Conservation (phyloP, 345 rosid species). For the Pistacia integerrima region DNA sequence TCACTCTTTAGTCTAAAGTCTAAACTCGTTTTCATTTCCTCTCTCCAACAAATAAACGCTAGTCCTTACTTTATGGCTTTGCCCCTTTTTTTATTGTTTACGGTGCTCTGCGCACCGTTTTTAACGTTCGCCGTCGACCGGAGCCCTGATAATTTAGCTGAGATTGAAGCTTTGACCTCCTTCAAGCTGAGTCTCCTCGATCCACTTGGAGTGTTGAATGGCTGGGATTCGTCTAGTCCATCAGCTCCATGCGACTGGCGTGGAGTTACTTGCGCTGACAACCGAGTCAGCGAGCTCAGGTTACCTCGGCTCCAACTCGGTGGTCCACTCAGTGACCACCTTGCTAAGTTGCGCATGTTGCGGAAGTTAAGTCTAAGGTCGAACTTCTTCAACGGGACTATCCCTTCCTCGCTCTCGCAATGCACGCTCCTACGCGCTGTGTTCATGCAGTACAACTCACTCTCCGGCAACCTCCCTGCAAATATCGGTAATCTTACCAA, state of each 20-base stretch:
- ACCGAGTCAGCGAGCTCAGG: constrained; percentile 69
- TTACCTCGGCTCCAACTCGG: constrained; percentile 77
- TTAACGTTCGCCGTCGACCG: constrained; percentile 21
- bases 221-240: constrained; percentile 77
- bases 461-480: constrained; percentile 74
- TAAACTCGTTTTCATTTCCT: neutral
- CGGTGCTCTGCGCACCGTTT: constrained; percentile 24
- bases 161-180: constrained; percentile 72
- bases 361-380: constrained; percentile 74
- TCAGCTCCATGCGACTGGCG: constrained; percentile 96
- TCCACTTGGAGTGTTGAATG: constrained; percentile 66
- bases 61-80: neutral
- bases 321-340: constrained; percentile 62
- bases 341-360: constrained; percentile 54
- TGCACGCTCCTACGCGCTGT: constrained; percentile 71
- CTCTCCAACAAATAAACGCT: neutral
- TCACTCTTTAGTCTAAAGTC: neutral
- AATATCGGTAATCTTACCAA: constrained; percentile 57
- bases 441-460: constrained; percentile 83
- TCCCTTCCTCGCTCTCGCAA: constrained; percentile 70
- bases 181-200: constrained; percentile 75
- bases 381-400: constrained; percentile 71
- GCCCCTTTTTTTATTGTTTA: neutral
- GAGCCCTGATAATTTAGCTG: constrained; percentile 40
- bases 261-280: constrained; percentile 58